Evolutionary conservation across 345 rosid species (phyloP).

Genomic region (Aquilaria yunnanensis): DNA sequence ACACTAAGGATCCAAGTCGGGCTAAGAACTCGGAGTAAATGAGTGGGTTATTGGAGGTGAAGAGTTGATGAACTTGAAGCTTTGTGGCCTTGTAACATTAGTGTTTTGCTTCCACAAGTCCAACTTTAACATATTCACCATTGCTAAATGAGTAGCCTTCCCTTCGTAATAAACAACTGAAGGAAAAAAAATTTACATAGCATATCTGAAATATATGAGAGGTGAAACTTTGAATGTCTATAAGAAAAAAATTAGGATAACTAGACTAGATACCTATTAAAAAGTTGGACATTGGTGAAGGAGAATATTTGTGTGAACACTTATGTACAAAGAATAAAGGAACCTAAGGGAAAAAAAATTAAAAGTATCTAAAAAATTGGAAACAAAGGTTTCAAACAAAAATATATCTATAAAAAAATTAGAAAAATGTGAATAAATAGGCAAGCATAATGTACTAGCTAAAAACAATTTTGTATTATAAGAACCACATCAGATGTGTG

Average conservation of each 20-base stretch:
- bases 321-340: constrained; percentile 91
- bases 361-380: not conserved
- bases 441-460: not conserved
- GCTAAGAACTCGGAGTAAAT: too few species aligned
- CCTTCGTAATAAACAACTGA: constrained; percentile 75
- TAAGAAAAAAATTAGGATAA: not conserved
- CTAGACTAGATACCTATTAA: constrained; percentile 57
- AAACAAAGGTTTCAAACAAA: not conserved
- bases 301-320: constrained; percentile 95
- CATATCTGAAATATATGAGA: not conserved
- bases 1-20: too few species aligned
- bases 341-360: constrained; percentile 37
- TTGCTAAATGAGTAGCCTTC: constrained; percentile 97
- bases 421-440: not conserved
- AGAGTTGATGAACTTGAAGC: too few species aligned
- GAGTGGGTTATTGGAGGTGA: too few species aligned
- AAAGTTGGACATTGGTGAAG: constrained; percentile 92
- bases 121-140: constrained; percentile 91
- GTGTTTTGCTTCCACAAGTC: constrained; percentile 85
- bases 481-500: not conserved
- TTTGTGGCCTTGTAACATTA: constrained; percentile 87
- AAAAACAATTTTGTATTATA: not conserved
- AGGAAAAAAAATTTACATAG: not conserved
- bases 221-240: not conserved
- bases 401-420: not conserved